Base-by-base conservation (phyloP, 2,329 filamentous ascomycete species). In the Cladorrhinum sp. region DNA sequence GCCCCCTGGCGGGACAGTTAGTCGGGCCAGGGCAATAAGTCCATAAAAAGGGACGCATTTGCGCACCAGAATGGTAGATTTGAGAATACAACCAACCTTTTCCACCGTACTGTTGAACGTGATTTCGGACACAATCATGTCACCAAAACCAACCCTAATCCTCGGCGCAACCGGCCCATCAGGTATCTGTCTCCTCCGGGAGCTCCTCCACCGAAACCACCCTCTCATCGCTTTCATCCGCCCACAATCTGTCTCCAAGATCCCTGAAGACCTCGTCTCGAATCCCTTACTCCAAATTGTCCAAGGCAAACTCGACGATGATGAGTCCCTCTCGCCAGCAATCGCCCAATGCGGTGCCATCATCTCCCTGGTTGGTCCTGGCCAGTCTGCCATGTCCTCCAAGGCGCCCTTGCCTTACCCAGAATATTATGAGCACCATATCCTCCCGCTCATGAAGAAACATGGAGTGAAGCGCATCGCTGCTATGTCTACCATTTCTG, bases 401-500 rank as follows among this genome's bases (percentile, higher is more conserved):
- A 25, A 63, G 16, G 57, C 55, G 18, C 49, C 59, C 23, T n/a
- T 41, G 1, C 48, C 50, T 23, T 59, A 53, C 27, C 24, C 49
- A 7, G 41, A 24, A 5, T 62, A 51, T 45, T 68, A 68, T 55
- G 66, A 70, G 57, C 18, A 56, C 2, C 53, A 25, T 13, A 52
- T 71, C 41, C 59, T 72, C 29, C 60, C 61, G n/a, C 50, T 69
- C 10, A 72, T 72, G 70, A 65, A 64, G n/a, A 24, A 68, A 51
- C 66, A 73, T 50, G 61, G 66, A 59, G 71, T 74, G 48, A 25
- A 63, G 3, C 69, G 74, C 9, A 72, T 76, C 38, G 63, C 74
- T 16, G 72, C 69, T 4, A 74, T 74, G 71, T 64, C 69, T 8
- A 76, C 74, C 3, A 48, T 72, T 8, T 73, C 73, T 7, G 62